phyloP scores from a whole-genome alignment of 768 basidiomycete genomes.

The Suillus luteus region DNA sequence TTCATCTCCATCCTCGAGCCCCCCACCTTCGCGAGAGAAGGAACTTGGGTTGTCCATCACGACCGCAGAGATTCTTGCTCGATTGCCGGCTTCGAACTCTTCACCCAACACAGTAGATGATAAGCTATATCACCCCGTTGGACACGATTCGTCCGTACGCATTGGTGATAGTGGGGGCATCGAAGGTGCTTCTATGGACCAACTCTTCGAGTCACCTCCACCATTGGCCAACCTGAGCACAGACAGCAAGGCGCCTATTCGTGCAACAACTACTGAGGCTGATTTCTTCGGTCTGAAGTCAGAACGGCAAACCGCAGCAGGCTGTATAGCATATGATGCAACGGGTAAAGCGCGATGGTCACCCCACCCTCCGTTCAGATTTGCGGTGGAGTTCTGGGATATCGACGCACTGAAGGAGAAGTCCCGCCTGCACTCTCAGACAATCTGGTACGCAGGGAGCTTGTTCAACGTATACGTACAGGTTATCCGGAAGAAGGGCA shows the following conservation, averaged over 20 bases:
- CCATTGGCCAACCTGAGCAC: constrained; percentile 19
- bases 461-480: constrained; percentile 90
- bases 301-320: constrained; percentile 41
- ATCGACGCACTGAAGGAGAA: constrained; percentile 83
- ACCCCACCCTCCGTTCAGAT: constrained; percentile 77
- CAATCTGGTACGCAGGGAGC: constrained; percentile 88
- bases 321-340: constrained; percentile 45
- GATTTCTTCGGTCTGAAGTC: constrained; percentile 67
- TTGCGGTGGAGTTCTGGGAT: constrained; percentile 91
- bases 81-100: constrained; percentile 26
- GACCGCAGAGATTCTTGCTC: constrained; percentile 51
- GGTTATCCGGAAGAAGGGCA: constrained; percentile 77
- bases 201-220: constrained; percentile 54
- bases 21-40: constrained; percentile 44
- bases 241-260: constrained; percentile 29
- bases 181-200: constrained; percentile 64
- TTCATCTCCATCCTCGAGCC: constrained; percentile 38
- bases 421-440: constrained; percentile 78
- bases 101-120: constrained; percentile 19
- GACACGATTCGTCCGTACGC: constrained; percentile 67
- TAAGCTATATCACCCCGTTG: constrained; percentile 62
- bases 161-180: constrained; percentile 68
- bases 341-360: constrained; percentile 59
- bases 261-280: constrained; percentile 42
- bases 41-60: constrained; percentile 67